Evolutionary conservation across 768 basidiomycete species (phyloP), one percentile per base, ranked within the genome.

Genomic region (Leccinum longicurvipes): DNA sequence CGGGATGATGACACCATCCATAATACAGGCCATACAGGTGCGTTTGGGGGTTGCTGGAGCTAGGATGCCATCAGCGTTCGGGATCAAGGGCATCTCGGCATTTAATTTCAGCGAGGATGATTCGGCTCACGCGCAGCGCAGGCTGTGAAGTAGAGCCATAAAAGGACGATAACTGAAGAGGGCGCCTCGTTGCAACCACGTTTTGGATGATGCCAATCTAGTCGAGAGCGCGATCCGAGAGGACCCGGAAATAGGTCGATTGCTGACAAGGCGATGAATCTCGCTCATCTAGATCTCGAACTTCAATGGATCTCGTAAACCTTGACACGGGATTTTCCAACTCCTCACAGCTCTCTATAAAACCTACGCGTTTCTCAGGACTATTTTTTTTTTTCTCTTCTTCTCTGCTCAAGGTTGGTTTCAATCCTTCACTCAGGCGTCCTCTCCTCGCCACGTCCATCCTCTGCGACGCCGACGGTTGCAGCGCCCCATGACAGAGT

Each of bases 401-500:
- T 51, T 60, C 42, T 46, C n/a, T 50, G 48, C 41, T 48, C 21
- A 27, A 48, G 55, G 41, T 27, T 52, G 49, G 31, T 42, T 49
- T 32, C 52, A 12, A 19, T 17, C 27, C 45, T 54, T 51, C 21
- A 50, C 23, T 17, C 4, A 17, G 41, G 21, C 52, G 29, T 25
- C 17, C 21, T 28, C 42, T 53, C 31, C n/a, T 25, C 41, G 36
- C 17, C 39, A 2, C 39, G 39, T 19, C 19, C 39, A 19, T 41
- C 47, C 23, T 28, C 29, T 25, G 51, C 51, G 46, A 19, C 32
- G 23, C 6, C 24, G 12, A 15, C 29, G 24, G 32, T 50, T 25
- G 47, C 31, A 23, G 23, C 24, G 23, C n/a, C 17, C 41, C 56
- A 87, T 89, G 86, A 84, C 85, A 53, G 85, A 85, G 73, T 85